A percentile compares a stretch with the other conserved stretches of the same genome.
Conservation (phyloP, 169 alveolate species). For the Cryptosporidium muris region DNA sequence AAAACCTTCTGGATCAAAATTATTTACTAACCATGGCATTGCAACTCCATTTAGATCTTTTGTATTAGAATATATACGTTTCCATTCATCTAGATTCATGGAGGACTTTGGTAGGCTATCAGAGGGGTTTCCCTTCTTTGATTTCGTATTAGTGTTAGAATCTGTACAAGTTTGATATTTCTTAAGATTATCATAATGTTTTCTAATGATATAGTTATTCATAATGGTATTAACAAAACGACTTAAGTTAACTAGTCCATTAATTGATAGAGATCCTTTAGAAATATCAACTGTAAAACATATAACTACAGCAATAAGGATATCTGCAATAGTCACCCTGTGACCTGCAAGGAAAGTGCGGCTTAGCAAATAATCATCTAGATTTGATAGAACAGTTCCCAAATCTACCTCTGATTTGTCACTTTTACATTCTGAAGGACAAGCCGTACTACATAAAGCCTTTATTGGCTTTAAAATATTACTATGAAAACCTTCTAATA, state of each 20-base stretch:
- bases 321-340: slow-evolving; percentile 88
- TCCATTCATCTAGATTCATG: slow-evolving; percentile 92
- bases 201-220: slow-evolving; percentile 75
- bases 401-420: slow-evolving; percentile 22
- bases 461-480: not conserved
- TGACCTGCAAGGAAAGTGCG: slow-evolving; percentile 89
- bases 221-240: slow-evolving; percentile 80
- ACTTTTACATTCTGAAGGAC: not conserved
- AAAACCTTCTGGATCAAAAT: slow-evolving; percentile 89
- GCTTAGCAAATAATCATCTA: slow-evolving; percentile 76
- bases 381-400: slow-evolving; percentile 73
- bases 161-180: slow-evolving; percentile 71
- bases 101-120: slow-evolving; percentile 90
- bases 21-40: slow-evolving; percentile 88
- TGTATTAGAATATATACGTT: slow-evolving; percentile 91
- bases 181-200: slow-evolving; percentile 79
- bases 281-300: slow-evolving; percentile 78
- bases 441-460: not conserved
- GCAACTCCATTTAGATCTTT: slow-evolving; percentile 86
- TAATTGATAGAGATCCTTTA: slow-evolving; percentile 77
- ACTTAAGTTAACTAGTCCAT: slow-evolving; percentile 74
- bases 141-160: slow-evolving; percentile 73
- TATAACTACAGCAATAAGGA: slow-evolving; percentile 81
- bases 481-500: slow-evolving; percentile 17
- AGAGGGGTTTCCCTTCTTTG: slow-evolving; percentile 80